These are phyloP conservation scores for Calonectria ilicicola DNA, from an alignment of 2,329 filamentous ascomycete genomes.

Conservation along the genomic window DNA sequence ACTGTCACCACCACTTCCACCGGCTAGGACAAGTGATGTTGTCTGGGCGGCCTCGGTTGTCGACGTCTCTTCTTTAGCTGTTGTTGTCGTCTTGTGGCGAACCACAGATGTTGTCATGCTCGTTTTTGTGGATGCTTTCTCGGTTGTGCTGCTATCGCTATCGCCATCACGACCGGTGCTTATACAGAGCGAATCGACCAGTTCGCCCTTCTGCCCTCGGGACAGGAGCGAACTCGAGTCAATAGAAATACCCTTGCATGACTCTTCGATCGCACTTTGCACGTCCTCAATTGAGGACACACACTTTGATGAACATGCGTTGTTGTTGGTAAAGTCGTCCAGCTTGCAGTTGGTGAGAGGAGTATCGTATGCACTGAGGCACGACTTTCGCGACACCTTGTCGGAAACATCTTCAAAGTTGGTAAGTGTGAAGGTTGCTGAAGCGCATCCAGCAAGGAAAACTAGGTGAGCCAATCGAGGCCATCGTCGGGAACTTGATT, in stretches of 20 bases:
- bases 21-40: conserved; percentile 17
- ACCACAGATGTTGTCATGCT: conserved; percentile 17
- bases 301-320: conserved; percentile 54
- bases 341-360: conserved; percentile 52
- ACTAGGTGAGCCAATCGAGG: conserved; percentile 37
- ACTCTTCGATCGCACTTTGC: conserved; percentile 45
- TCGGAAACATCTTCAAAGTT: conserved; percentile 56
- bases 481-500: conserved; percentile 36
- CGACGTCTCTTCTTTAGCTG: background rate
- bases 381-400: conserved; percentile 50
- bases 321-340: conserved; percentile 51
- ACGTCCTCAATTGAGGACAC: conserved; percentile 42
- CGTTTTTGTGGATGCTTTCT: conserved; percentile 26
- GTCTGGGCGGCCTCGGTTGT: conserved; percentile 7
- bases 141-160: conserved; percentile 25
- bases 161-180: background rate
- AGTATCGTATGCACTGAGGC: conserved; percentile 56
- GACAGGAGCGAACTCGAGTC: conserved; percentile 50
- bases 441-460: conserved; percentile 38
- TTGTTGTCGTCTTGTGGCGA: background rate
- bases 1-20: background rate
- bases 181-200: conserved; percentile 52
- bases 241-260: conserved; percentile 40
- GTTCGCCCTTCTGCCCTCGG: conserved; percentile 50
- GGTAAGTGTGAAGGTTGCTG: conserved; percentile 48